These are phyloP conservation scores for Epichloe baconii DNA, from an alignment of 2,329 filamentous ascomycete genomes.

Conservation along the genomic window DNA sequence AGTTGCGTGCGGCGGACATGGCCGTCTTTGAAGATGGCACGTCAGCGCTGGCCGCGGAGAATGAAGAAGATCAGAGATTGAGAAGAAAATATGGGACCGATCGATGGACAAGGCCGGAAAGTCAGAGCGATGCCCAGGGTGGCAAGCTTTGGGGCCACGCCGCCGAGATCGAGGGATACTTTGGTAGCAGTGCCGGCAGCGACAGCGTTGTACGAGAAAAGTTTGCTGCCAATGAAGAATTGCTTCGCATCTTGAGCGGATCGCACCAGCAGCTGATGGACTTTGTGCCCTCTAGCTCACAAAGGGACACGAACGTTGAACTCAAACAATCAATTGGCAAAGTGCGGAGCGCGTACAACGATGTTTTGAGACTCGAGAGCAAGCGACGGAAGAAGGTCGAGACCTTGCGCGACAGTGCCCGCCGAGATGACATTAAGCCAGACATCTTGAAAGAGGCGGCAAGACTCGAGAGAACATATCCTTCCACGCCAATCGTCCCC, in stretches of 20 bases:
- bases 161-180: conserved; percentile 74
- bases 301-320: conserved; percentile 64
- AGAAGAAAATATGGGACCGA: conserved; percentile 74
- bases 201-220: conserved; percentile 60
- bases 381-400: conserved; percentile 70
- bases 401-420: conserved; percentile 62
- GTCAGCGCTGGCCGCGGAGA: conserved; percentile 63
- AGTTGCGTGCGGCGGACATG: conserved; percentile 68
- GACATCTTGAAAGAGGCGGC: conserved; percentile 75
- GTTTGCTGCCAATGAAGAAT: conserved; percentile 59
- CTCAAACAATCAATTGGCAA: conserved; percentile 68
- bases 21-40: conserved; percentile 74
- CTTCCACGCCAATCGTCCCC: conserved; percentile 71
- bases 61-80: conserved; percentile 67
- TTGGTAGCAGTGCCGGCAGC: conserved; percentile 48
- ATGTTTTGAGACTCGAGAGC: conserved; percentile 72
- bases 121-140: conserved; percentile 52
- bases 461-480: conserved; percentile 73
- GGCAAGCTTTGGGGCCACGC: conserved; percentile 62
- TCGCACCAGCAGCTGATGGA: conserved; percentile 72
- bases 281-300: conserved; percentile 75
- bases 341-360: conserved; percentile 70
- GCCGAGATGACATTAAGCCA: conserved; percentile 76
- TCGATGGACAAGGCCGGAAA: conserved; percentile 62
- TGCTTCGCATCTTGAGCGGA: conserved; percentile 64